Percentiles rank a stretch among this genome's conserved stretches.
Evolutionary conservation across 1,284 basidiomycete species (phyloP).

Genomic region (Heliocybe sulcata): DNA sequence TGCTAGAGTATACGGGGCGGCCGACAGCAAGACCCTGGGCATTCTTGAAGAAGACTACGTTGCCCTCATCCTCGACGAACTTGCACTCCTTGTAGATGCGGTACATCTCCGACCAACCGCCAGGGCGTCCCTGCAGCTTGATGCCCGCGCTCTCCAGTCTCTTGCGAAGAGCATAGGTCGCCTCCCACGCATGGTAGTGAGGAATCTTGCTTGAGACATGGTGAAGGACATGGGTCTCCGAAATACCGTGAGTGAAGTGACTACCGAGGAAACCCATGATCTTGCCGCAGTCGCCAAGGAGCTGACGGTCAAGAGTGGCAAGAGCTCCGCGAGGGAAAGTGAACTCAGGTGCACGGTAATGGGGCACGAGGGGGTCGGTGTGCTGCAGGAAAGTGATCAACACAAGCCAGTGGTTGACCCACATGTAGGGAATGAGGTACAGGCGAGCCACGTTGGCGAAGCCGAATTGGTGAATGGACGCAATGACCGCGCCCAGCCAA

Average conservation of each 20-base stretch:
- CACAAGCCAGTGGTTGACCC: constrained; percentile 87
- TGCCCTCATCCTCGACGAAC: constrained; percentile 92
- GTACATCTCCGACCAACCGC: constrained; percentile 74
- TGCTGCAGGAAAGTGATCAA: constrained; percentile 95
- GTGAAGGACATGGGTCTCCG: constrained; percentile 90
- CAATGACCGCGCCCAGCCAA: constrained; percentile 58
- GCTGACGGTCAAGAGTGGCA: constrained; percentile 85
- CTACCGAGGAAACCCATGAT: constrained; percentile 75
- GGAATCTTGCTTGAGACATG: constrained; percentile 93
- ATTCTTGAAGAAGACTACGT: constrained; percentile 92
- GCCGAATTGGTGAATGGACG: constrained; percentile 59
- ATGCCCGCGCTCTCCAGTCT: constrained; percentile 64
- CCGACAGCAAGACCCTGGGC: constrained; percentile 69
- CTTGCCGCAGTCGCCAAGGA: constrained; percentile 75
- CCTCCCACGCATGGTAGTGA: constrained; percentile 81
- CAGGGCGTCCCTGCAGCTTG: constrained; percentile 55
- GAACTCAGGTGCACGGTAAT: constrained; percentile 89
- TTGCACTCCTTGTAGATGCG: constrained; percentile 74
- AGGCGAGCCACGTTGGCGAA: constrained; percentile 74
- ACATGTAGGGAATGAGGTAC: constrained; percentile 90
- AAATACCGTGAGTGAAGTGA: constrained; percentile 80
- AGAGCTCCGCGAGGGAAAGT: constrained; percentile 95
- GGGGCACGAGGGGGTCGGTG: constrained; percentile 91
- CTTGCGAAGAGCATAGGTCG: constrained; percentile 81
- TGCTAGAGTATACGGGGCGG: constrained; percentile 57